Percentiles rank a stretch among this genome's conserved stretches.
These are phyloP conservation scores for Fraxinus platypoda DNA, from an alignment of 305 asterid species.

Conservation along the genomic window DNA sequence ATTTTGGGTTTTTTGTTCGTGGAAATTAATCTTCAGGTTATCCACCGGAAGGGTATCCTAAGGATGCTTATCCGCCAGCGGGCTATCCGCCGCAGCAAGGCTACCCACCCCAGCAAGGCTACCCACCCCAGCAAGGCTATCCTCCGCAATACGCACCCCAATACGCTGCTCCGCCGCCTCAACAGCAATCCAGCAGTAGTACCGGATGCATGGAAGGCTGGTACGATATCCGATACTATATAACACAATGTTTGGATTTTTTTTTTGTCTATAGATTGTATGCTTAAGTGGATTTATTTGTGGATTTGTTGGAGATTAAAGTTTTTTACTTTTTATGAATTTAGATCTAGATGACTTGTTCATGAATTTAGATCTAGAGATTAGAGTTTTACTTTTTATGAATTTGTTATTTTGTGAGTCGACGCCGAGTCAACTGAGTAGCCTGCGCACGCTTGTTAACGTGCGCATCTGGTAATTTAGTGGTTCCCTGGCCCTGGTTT, in stretches of 20 bases:
- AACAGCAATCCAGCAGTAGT: constrained; percentile 34
- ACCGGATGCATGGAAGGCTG: constrained; percentile 69
- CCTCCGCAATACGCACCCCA: constrained; percentile 59
- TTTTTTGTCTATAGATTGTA: not conserved
- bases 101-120: constrained; percentile 55
- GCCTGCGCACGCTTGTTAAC: constrained; percentile 5
- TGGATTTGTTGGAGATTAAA: constrained; percentile 15
- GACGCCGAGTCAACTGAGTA: constrained; percentile 22
- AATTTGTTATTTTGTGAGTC: constrained; percentile 2
- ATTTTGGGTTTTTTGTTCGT: not conserved
- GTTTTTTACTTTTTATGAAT: not conserved
- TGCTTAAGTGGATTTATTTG: constrained; percentile 8
- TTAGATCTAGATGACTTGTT: not conserved
- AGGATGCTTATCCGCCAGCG: constrained; percentile 58
- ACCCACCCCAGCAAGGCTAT: constrained; percentile 53
- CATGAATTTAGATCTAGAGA: not conserved
- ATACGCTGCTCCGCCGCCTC: constrained; percentile 55
- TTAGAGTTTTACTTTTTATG: not conserved
- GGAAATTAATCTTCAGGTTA: constrained; percentile 32
- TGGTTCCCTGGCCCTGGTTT: not conserved
- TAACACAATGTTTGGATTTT: not conserved
- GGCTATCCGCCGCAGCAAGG: constrained; percentile 51
- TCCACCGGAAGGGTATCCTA: constrained; percentile 58
- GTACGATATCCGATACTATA: constrained; percentile 22
- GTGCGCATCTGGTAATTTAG: not conserved